These are phyloP conservation scores for Crataegus laevigata DNA, from an alignment of 306 rosid species.

Conservation along the genomic window DNA sequence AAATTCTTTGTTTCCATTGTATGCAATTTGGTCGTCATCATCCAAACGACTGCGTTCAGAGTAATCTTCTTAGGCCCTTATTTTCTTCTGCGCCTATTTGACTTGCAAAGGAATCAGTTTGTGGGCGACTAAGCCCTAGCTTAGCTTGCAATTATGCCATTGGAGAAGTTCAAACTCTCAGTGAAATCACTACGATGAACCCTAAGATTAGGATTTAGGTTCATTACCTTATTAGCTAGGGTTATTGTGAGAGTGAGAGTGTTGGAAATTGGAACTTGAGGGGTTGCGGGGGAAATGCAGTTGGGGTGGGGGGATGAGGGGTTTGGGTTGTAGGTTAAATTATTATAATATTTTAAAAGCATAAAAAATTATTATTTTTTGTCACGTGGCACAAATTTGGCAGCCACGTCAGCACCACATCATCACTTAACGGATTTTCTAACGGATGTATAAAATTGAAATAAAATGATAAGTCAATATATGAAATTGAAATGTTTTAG, in stretches of 20 bases:
- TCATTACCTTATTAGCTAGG: slow-evolving; percentile 1
- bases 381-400: too few species aligned
- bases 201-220: background rate
- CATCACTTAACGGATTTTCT: too few species aligned
- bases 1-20: slow-evolving; percentile 14
- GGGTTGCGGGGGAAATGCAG: too few species aligned
- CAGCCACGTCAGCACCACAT: too few species aligned
- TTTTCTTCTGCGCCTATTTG: background rate
- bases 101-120: background rate
- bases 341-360: too few species aligned
- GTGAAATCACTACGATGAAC: background rate
- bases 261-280: too few species aligned
- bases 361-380: too few species aligned
- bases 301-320: too few species aligned
- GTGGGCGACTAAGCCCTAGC: background rate
- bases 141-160: background rate
- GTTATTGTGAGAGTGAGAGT: background rate
- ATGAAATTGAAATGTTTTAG: too few species aligned
- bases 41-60: slow-evolving; percentile 18
- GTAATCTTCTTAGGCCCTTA: background rate
- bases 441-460: too few species aligned
- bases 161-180: background rate
- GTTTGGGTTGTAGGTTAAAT: too few species aligned
- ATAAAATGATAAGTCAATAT: too few species aligned
- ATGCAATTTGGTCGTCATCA: slow-evolving; percentile 7